Conservation (phyloP, 1,284 basidiomycete species). For the Ustilago hordei region DNA sequence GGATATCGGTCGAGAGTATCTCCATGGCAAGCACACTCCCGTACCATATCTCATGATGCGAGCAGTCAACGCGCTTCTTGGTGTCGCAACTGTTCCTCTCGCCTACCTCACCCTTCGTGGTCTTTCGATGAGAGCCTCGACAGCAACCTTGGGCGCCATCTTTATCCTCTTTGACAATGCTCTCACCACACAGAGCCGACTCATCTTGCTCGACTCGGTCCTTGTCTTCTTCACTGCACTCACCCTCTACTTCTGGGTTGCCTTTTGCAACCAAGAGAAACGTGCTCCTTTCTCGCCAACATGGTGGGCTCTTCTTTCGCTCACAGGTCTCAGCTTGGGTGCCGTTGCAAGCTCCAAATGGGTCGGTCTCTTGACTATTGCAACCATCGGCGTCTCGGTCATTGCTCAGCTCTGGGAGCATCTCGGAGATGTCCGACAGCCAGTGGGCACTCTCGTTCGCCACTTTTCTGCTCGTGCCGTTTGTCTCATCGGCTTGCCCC, state of each 20-base stretch:
- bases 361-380: conserved; percentile 99
- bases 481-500: conserved; percentile 86
- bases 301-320: conserved; percentile 94
- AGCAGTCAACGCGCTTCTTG: conserved; percentile 87
- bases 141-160: conserved; percentile 87
- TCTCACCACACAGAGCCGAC: conserved; percentile 91
- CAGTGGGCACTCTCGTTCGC: conserved; percentile 79
- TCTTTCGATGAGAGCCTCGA: conserved; percentile 84
- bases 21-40: conserved; percentile 67
- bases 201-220: conserved; percentile 96
- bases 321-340: conserved; percentile 89
- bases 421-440: conserved; percentile 85
- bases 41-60: conserved; percentile 98
- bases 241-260: conserved; percentile 85
- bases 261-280: conserved; percentile 91
- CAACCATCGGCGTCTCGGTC: conserved; percentile 88
- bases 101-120: conserved; percentile 93
- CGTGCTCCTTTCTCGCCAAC: conserved; percentile 77
- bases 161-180: conserved; percentile 98
- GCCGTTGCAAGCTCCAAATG: conserved; percentile 95
- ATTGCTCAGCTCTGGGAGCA: conserved; percentile 89
- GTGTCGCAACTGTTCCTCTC: conserved; percentile 87
- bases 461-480: conserved; percentile 90
- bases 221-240: conserved; percentile 97
- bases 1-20: conserved; percentile 79